Conservation (phyloP, 108 stramenopile species). For the Cyclotella choctawhatcheeana region DNA sequence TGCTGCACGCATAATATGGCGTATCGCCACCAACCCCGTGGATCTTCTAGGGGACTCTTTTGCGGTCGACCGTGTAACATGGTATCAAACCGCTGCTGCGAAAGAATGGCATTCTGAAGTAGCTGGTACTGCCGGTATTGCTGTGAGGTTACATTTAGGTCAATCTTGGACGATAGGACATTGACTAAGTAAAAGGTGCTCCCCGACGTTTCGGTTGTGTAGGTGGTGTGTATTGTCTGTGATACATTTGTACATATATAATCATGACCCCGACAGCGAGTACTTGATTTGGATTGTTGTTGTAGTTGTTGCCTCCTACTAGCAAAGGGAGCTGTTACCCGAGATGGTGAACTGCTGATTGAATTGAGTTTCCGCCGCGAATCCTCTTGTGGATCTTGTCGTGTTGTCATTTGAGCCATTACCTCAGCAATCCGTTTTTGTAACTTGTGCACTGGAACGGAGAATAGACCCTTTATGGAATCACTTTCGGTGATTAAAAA, state of each 20-base stretch:
- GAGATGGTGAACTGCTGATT: constrained; percentile 13
- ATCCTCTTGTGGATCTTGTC: constrained; percentile 66
- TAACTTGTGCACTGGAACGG: constrained; percentile 57
- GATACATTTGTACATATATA: constrained; percentile 33
- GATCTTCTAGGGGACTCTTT: constrained; percentile 45
- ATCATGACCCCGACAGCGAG: constrained; percentile 23
- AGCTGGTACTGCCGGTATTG: constrained; percentile 74
- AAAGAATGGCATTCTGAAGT: constrained; percentile 69
- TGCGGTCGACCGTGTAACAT: constrained; percentile 77
- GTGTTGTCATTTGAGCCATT: constrained; percentile 56
- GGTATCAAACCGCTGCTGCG: constrained; percentile 84
- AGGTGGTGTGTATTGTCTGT: constrained; percentile 27
- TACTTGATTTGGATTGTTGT: background rate
- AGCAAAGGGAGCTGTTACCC: background rate
- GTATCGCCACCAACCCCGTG: constrained; percentile 82
- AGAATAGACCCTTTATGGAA: constrained; percentile 45
- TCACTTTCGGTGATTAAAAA: constrained; percentile 74
- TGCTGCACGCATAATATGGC: constrained; percentile 71
- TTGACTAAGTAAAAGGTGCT: constrained; percentile 51
- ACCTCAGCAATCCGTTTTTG: constrained; percentile 61
- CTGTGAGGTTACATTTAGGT: constrained; percentile 60
- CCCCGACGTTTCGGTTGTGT: constrained; percentile 5
- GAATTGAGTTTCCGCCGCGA: background rate
- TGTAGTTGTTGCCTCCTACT: too few relatives aligned
- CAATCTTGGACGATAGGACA: constrained; percentile 60